Conservation (phyloP, 805 yeast genomes). For the Wickerhamomyces sydowiorum region DNA sequence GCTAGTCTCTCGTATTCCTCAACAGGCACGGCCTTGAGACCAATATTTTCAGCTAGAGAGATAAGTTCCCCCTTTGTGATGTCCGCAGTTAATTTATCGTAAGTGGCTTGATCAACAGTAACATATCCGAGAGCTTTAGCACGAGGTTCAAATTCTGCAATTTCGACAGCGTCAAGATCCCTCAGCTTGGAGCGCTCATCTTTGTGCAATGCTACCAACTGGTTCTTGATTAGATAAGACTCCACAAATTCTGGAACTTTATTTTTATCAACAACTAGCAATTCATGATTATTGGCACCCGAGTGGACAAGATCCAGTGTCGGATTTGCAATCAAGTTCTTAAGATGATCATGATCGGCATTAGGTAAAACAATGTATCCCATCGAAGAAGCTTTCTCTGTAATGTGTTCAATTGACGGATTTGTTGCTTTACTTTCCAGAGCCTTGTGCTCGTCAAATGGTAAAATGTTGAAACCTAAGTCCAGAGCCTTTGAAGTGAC, state of each 20-base stretch:
- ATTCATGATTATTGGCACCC: neutral
- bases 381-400: neutral
- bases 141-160: neutral
- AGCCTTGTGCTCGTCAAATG: neutral
- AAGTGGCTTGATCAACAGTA: conserved; percentile 7
- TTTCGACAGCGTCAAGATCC: conserved; percentile 6
- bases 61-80: conserved; percentile 16
- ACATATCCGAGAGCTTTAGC: conserved; percentile 6
- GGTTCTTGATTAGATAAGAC: neutral
- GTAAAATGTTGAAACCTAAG: conserved; percentile 4
- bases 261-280: neutral
- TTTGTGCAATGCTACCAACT: neutral
- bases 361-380: neutral
- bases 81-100: conserved; percentile 4
- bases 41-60: conserved; percentile 14
- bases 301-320: neutral
- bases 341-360: neutral
- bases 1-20: conserved; percentile 21
- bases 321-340: neutral
- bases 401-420: neutral
- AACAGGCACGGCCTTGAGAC: conserved; percentile 18
- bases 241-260: neutral
- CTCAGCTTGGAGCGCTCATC: conserved; percentile 4
- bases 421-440: neutral
- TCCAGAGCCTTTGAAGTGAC: conserved; percentile 1